These are phyloP conservation scores for Rubia tinctorum DNA, from an alignment of 305 asterid species.

Conservation along the genomic window DNA sequence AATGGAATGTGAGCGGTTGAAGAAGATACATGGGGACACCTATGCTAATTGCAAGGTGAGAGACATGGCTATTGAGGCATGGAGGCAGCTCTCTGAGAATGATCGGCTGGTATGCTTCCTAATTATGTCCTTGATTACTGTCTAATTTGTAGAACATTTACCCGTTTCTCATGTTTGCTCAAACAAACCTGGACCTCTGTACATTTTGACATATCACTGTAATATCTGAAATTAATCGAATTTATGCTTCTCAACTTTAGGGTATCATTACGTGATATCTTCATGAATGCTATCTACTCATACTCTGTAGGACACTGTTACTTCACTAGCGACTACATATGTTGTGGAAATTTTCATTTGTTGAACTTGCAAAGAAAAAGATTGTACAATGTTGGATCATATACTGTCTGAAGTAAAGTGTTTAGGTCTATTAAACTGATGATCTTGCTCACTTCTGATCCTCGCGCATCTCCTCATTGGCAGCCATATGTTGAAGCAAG, in stretches of 20 bases:
- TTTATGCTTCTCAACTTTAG: background rate
- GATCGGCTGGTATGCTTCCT: constrained; percentile 47
- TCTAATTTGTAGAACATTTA: background rate
- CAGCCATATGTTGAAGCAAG: constrained; percentile 67
- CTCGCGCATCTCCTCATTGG: background rate
- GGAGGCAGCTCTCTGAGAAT: constrained; percentile 47
- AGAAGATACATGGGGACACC: constrained; percentile 39
- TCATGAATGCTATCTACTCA: background rate
- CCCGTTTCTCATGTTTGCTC: background rate
- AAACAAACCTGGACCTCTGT: background rate
- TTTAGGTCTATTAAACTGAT: background rate
- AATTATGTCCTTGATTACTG: background rate
- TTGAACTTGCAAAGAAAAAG: background rate
- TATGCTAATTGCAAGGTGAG: constrained; percentile 32
- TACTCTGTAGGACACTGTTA: background rate
- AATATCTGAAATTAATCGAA: background rate
- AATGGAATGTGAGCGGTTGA: constrained; percentile 49
- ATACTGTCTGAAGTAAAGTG: background rate
- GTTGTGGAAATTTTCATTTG: background rate
- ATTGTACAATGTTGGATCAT: background rate
- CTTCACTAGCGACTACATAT: background rate
- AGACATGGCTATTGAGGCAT: constrained; percentile 40
- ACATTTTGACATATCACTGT: background rate
- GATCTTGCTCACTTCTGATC: background rate
- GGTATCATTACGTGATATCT: background rate